These are phyloP conservation scores for Coemansia asiatica DNA, from an alignment of 192 early-diverging fungal genomes.

Conservation along the genomic window DNA sequence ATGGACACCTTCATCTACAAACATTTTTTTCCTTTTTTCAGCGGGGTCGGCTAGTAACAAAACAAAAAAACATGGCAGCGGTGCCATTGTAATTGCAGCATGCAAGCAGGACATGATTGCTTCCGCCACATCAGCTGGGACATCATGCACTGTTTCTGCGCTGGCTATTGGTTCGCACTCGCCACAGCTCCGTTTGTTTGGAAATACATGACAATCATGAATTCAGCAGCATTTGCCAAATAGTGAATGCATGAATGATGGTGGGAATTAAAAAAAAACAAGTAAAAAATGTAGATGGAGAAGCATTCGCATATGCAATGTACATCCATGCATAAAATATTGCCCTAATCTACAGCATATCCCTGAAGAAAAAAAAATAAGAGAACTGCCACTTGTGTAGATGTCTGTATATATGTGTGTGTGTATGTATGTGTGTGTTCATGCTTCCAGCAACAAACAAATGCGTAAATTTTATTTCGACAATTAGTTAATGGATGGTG, in stretches of 20 bases:
- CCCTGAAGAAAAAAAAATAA: background rate
- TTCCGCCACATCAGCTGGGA: constrained; percentile 6
- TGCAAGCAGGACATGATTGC: background rate
- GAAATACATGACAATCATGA: background rate
- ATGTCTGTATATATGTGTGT: background rate
- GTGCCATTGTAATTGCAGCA: background rate
- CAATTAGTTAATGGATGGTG: background rate
- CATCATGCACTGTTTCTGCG: background rate
- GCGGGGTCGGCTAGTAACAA: background rate
- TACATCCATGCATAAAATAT: too few species aligned
- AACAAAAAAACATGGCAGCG: too few species aligned
- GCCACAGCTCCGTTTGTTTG: constrained; percentile 1
- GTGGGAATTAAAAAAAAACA: too few species aligned
- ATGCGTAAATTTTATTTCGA: background rate
- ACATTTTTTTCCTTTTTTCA: background rate
- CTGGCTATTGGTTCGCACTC: background rate
- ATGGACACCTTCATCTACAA: background rate
- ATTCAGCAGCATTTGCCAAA: background rate
- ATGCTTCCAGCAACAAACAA: background rate
- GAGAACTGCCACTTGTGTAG: too few species aligned
- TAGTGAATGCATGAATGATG: constrained; percentile 2
- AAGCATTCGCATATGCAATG: too few species aligned
- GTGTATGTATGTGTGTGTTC: background rate
- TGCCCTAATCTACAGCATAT: background rate
- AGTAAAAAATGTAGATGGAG: background rate